phyloP scores from a whole-genome alignment of 176 grass and related monocot genomes.

The Musa troglodytarum region DNA sequence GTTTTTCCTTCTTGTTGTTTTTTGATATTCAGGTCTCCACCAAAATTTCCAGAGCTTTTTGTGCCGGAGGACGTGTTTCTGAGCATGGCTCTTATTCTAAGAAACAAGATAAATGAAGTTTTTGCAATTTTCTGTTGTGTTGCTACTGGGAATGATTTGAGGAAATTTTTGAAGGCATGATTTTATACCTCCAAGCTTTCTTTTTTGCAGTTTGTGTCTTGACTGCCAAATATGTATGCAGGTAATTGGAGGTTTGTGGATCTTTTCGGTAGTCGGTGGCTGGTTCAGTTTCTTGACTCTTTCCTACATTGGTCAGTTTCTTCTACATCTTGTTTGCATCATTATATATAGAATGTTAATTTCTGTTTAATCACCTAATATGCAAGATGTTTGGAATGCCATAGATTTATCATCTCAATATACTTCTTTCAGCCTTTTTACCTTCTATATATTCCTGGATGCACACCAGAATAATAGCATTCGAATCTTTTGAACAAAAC shows the following conservation, averaged over 20 bases:
- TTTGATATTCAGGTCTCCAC: constrained; percentile 50
- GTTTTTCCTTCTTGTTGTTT: background rate
- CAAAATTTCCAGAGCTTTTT: constrained; percentile 63
- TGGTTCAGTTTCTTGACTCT: constrained; percentile 93
- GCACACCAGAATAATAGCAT: too few relatives aligned
- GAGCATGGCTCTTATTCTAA: constrained; percentile 35
- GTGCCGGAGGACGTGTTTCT: constrained; percentile 48
- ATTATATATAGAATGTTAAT: background rate
- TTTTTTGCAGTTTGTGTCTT: background rate
- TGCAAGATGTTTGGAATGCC: too few relatives aligned
- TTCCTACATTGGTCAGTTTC: constrained; percentile 52
- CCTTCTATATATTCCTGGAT: too few relatives aligned
- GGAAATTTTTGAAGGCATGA: constrained; percentile 48
- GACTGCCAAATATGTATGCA: constrained; percentile 22
- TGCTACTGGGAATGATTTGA: constrained; percentile 72
- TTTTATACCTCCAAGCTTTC: background rate
- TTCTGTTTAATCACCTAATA: background rate
- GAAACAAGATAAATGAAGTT: constrained; percentile 75
- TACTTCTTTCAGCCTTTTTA: too few relatives aligned
- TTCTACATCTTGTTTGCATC: too few relatives aligned
- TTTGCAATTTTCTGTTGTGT: constrained; percentile 58
- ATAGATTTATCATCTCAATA: too few relatives aligned
- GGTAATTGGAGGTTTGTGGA: constrained; percentile 55
- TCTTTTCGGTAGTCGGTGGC: constrained; percentile 62
- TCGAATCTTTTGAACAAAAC: too few relatives aligned